A percentile compares a stretch with the other conserved stretches of the same genome.
phyloP scores from a whole-genome alignment of 1,284 basidiomycete genomes.

The Papiliotrema laurentii region DNA sequence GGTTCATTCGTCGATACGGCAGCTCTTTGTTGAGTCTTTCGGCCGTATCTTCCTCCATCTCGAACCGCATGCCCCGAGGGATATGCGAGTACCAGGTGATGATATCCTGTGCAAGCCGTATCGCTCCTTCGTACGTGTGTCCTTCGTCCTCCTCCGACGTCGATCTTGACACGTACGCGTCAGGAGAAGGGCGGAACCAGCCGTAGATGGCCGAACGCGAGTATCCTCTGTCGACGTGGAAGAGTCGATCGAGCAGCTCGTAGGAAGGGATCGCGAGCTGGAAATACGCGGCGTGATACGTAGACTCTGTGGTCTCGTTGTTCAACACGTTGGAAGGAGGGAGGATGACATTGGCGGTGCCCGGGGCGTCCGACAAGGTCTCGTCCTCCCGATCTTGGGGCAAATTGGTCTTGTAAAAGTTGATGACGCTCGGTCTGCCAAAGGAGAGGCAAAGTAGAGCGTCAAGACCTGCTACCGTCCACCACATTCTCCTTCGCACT shows the following conservation, averaged over 20 bases:
- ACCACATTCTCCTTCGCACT: conserved; percentile 43
- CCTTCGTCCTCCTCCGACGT: conserved; percentile 9
- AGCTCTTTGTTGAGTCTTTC: conserved; percentile 20
- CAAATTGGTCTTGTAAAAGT: conserved; percentile 43
- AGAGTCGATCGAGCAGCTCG: conserved; percentile 43
- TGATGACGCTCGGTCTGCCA: conserved; percentile 42
- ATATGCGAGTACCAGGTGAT: conserved; percentile 42
- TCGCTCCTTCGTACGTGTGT: conserved; percentile 44
- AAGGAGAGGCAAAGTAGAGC: conserved; percentile 43
- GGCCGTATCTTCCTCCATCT: conserved; percentile 29
- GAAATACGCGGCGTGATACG: conserved; percentile 46
- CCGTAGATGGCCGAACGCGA: conserved; percentile 38
- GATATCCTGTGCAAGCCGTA: conserved; percentile 44
- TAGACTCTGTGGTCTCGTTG: conserved; percentile 37
- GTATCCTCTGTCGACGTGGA: conserved; percentile 34
- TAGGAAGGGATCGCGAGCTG: conserved; percentile 45
- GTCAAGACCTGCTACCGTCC: conserved; percentile 46
- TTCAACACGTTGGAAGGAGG: conserved; percentile 30
- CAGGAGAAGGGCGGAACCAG: conserved; percentile 36
- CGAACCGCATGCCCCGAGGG: conserved; percentile 41
- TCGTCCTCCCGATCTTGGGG: conserved; percentile 44
- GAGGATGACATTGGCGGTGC: conserved; percentile 24
- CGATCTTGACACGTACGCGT: conserved; percentile 5
- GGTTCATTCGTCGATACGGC: conserved; percentile 29
- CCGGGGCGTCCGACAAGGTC: conserved; percentile 35